A percentile compares a stretch with the other conserved stretches of the same genome.
These are phyloP conservation scores for Arthonia radiata DNA, from an alignment of 495 filamentous ascomycete species.

Conservation along the genomic window DNA sequence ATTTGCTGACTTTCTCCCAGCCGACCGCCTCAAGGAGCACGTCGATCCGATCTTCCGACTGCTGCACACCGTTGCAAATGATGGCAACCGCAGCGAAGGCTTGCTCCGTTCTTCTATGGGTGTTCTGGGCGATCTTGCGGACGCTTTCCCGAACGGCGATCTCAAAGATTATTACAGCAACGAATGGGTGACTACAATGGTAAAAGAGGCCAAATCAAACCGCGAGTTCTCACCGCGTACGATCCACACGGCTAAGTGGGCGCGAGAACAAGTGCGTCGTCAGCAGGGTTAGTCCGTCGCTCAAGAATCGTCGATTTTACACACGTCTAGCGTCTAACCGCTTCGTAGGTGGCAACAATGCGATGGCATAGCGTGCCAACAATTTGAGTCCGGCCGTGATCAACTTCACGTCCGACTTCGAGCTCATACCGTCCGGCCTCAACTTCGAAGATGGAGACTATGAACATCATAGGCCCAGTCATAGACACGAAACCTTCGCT, in stretches of 20 bases:
- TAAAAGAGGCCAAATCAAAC: conserved; percentile 68
- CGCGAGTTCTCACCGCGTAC: conserved; percentile 62
- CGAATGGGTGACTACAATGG: conserved; percentile 70
- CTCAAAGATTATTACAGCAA: conserved; percentile 59
- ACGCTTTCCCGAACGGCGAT: conserved; percentile 79
- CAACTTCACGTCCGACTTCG: too few species aligned
- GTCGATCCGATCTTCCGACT: conserved; percentile 75
- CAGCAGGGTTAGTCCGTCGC: too few species aligned
- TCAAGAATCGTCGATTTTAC: too few species aligned
- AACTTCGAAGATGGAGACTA: too few species aligned
- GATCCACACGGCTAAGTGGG: conserved; percentile 87
- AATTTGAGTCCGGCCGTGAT: too few species aligned
- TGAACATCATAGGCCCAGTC: too few species aligned
- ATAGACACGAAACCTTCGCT: too few species aligned
- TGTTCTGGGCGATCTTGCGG: conserved; percentile 85
- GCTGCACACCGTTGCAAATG: conserved; percentile 54
- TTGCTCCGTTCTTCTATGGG: conserved; percentile 85
- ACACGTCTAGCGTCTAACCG: too few species aligned
- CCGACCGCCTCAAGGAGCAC: conserved; percentile 44
- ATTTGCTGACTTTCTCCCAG: conserved; percentile 16
- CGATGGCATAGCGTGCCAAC: too few species aligned
- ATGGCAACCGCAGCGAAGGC: conserved; percentile 69
- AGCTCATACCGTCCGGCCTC: too few species aligned
- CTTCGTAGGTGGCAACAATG: too few species aligned
- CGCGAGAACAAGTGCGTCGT: conserved; percentile 87